Conservation (phyloP, 1,284 basidiomycete species). For the Microbotryum lychnidis-dioicae region DNA sequence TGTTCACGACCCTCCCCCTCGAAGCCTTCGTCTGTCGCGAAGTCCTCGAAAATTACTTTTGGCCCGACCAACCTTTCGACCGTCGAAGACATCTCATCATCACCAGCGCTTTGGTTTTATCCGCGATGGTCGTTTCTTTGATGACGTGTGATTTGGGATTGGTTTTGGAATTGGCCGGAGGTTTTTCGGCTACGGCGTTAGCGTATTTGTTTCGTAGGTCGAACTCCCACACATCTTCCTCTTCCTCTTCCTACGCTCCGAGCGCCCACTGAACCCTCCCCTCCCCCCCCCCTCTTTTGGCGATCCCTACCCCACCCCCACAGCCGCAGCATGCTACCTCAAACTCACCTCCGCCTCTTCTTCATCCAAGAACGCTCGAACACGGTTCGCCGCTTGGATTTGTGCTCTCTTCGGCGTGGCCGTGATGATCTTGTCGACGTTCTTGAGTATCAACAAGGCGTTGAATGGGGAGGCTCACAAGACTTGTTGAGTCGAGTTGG, state of each 20-base stretch:
- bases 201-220: slow-evolving; percentile 64
- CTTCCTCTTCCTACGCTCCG: too few relatives aligned
- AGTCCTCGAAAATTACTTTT: slow-evolving; percentile 89
- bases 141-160: slow-evolving; percentile 94
- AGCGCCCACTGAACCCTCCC: background rate
- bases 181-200: slow-evolving; percentile 83
- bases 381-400: slow-evolving; percentile 61
- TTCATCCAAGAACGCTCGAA: slow-evolving; percentile 48
- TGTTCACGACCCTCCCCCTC: slow-evolving; percentile 92
- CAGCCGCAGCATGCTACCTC: slow-evolving; percentile 70
- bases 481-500: slow-evolving; percentile 5
- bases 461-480: slow-evolving; percentile 15
- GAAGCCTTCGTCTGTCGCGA: slow-evolving; percentile 92
- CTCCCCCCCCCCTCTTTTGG: too few relatives aligned
- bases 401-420: slow-evolving; percentile 67
- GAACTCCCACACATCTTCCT: too few relatives aligned
- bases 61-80: slow-evolving; percentile 70
- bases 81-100: slow-evolving; percentile 80
- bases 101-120: slow-evolving; percentile 73
- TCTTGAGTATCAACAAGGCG: slow-evolving; percentile 41
- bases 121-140: slow-evolving; percentile 76
- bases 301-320: background rate
- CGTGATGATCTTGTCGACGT: slow-evolving; percentile 70
- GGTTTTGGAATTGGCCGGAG: slow-evolving; percentile 94
- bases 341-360: slow-evolving; percentile 48